Base-by-base conservation (phyloP, 371 early-diverging fungal species). In the Apophysomyces sp. region DNA sequence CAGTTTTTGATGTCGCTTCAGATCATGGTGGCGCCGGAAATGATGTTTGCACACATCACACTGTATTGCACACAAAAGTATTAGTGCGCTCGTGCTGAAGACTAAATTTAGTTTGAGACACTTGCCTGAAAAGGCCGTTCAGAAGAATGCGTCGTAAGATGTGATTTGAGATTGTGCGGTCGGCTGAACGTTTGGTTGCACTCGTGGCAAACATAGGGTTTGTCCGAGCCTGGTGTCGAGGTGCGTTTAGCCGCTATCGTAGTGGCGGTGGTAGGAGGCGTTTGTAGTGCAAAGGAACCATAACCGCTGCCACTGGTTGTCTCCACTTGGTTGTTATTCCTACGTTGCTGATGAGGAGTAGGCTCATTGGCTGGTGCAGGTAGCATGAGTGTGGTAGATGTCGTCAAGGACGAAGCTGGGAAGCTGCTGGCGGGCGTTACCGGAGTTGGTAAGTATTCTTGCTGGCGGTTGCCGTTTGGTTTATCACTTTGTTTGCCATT, bases 21-120 rank as follows among this genome's bases (percentile, higher is more conserved):
- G 64, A 65, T 86, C 87, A 61, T 86, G 87, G 58, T 81, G 84
- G 16, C 87, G 78, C 36, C 83, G 76, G 66, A 86, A 86, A 26
- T 62, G 52, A 27, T 75, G 74, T 27, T 63, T 60, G 37, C 81
- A 80, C 4, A 71, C 74, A 36, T 63, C 63, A 51, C 81, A 80
- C 77, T 79, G 69, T 28, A 54, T 24, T 51, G 21, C 49, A 44
- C 49, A 21, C 49, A 44, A 44, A 44, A 44, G 49, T 44, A 44
- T 44, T 44, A 44, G 49, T 21, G 49, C 49, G 49, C 49, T 44
- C 49, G 49, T 44, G 49, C 18, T 44, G 49, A 21, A 44, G 24
- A 44, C 49, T 44, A 44, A 44, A 44, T 44, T 44, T 44, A 44
- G 49, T 44, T 44, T 44, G 49, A 44, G 49, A 44, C 49, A 52